A percentile compares a stretch with the other conserved stretches of the same genome.
Evolutionary conservation across 164 flowering plant genomes (phyloP).

Genomic region (Echeveria elegans): DNA sequence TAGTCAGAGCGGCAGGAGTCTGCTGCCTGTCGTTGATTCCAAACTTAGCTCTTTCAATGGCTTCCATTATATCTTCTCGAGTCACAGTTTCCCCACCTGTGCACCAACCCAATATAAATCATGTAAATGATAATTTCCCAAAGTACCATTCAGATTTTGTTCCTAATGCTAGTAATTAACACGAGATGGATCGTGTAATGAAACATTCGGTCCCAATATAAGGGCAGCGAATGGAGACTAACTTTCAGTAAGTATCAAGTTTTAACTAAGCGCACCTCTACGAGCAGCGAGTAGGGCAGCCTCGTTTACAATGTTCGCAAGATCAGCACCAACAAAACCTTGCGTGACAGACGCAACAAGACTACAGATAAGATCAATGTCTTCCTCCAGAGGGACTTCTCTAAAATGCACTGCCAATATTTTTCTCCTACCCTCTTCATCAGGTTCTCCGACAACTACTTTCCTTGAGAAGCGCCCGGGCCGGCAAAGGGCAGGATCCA

Average conservation of each 20-base stretch:
- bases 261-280: constrained; percentile 71
- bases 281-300: constrained; percentile 96
- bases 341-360: constrained; percentile 86
- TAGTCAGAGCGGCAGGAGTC: constrained; percentile 31
- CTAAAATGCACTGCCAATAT: constrained; percentile 87
- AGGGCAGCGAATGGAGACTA: too few relatives aligned
- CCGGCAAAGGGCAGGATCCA: constrained; percentile 92
- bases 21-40: constrained; percentile 56
- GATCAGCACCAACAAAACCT: constrained; percentile 97
- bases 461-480: constrained; percentile 98
- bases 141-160: not conserved
- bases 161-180: not conserved
- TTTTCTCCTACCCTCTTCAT: constrained; percentile 76
- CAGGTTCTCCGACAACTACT: constrained; percentile 88
- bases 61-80: constrained; percentile 90
- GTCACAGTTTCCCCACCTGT: constrained; percentile 67
- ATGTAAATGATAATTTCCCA: not conserved
- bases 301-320: constrained; percentile 92
- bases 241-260: constrained; percentile 4
- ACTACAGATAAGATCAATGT: constrained; percentile 47
- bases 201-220: too few relatives aligned
- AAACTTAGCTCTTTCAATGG: constrained; percentile 88
- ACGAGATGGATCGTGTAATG: too few relatives aligned
- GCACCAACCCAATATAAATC: not conserved
- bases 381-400: constrained; percentile 85